Base-by-base conservation (phyloP, 106 monocot genomes). In the Dioscorea dumetorum region DNA sequence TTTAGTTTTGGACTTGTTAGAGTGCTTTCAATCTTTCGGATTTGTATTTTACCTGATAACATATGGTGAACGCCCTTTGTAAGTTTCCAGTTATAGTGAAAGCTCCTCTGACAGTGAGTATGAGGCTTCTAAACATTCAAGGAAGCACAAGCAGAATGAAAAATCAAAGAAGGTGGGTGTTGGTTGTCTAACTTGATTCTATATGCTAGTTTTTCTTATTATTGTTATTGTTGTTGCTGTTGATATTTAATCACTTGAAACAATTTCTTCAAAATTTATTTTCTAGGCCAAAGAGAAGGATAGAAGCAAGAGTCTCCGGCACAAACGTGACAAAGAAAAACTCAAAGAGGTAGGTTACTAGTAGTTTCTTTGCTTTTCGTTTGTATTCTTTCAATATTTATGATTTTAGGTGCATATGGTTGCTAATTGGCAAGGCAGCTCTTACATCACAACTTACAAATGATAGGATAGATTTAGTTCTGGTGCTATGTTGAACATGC, bases 81-180 rank as follows among this genome's bases (percentile, higher is more conserved):
- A 28, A 57, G 50, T 69, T 63, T 76, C 22, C 50, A 70, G 76
- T 50, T 68, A 76, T 61, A 72, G 76, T 64, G 57, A 54, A 20
- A 73, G 80, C 65, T 83, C 73, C 19, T 90, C 83, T 50, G 80
- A 73, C 24, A 86, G 78, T 65, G 83, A 90, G 33, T 60, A 48
- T 41, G 82, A 82, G 60, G 53, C 58, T 33, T 79, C 77, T n/a
- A 72, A 33, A 62, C 67, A 70, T n/a, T 32, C 22, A 0, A 81
- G 70, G 80, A 90, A 83, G 74, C 78, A 56, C 33, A 86, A 76
- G 67, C 63, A 66, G 22, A 67, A 23, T 62, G 80, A 86, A 49
- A 76, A 65, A 73, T 58, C 78, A 50, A 86, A 67, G 71, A 90
- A 83, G 90, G 90, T 86, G 53, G 12, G 8, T 12, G 20, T 53